Base-by-base conservation (phyloP, 306 rosid genomes). In the Pyrus betulifolia region DNA sequence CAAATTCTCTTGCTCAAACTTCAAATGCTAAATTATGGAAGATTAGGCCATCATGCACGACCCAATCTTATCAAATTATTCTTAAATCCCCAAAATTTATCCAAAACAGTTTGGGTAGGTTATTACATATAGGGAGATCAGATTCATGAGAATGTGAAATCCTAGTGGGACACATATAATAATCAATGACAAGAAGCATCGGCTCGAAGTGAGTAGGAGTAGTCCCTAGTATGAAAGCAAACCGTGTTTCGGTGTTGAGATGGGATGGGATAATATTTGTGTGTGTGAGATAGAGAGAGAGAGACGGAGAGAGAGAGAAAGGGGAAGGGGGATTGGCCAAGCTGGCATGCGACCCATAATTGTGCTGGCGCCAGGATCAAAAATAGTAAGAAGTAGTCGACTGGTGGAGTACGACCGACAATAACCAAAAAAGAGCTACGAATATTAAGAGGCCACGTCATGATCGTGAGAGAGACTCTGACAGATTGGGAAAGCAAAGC, bases 371-470 rank as follows among this genome's bases (percentile, higher is more conserved):
- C 76, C 54, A 38, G n/a, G 52, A 27, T 33, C 57, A 59, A 58
- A n/a, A 58, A n/a, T 60, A 60, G 6, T 23, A 61, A 25, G 66
- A 22, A 22, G 33, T 12, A 33, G 54, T 13, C 18, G 18, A 45
- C 52, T 45, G 52, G 49, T 4, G 17, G 52, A 1, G 17, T 46
- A 13, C 18, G 19, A 14, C 51, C 64, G 51, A 55, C 75, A 54
- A 33, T 4, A 28, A 45, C 12, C 4, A 1, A 25, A 23, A 0
- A 0, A 11, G 11, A 22, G 62, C 30, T 71, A 42, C 49, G 65
- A 55, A 30, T 33, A 57, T 6, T 8, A 71, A 25, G 65, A 71
- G 65, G 75, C 75, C 75, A 45, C 75, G 65, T 71, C 75, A 19
- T 14, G 33, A 57, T 57, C 12, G 61, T 0, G 61, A n/a, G n/a